Conservation (phyloP, 2,329 filamentous ascomycete species). For the Aureobasidium musti region DNA sequence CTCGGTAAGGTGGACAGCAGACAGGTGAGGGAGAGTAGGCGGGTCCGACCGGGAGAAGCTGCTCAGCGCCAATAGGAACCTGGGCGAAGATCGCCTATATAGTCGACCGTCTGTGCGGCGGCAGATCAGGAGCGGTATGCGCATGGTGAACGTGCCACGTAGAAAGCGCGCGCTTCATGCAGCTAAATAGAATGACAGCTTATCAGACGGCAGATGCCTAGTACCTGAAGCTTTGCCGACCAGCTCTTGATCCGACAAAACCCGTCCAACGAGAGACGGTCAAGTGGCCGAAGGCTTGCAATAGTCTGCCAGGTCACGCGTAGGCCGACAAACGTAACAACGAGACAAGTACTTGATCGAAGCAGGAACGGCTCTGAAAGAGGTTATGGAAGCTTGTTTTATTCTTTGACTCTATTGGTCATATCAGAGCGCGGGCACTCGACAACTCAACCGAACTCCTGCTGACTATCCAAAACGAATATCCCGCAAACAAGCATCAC, state of each 20-base stretch:
- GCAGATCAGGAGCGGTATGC: conserved; percentile 28
- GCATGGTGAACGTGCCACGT: conserved; percentile 27
- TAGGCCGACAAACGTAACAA: not conserved
- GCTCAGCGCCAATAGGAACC: conserved; percentile 11
- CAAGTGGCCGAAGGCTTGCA: not conserved
- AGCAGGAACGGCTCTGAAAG: not conserved
- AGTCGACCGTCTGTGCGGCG: conserved; percentile 20
- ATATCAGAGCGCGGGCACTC: not conserved
- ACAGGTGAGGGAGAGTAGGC: conserved; percentile 1
- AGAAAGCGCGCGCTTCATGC: conserved; percentile 19
- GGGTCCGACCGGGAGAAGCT: conserved; percentile 11
- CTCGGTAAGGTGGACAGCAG: conserved; percentile 1
- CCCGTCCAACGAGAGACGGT: conserved; percentile 6
- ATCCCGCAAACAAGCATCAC: not conserved
- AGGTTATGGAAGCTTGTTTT: not conserved
- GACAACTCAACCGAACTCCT: not conserved
- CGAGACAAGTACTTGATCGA: not conserved
- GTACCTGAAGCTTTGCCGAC: not conserved
- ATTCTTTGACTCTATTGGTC: not conserved
- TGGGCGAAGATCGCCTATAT: conserved; percentile 12
- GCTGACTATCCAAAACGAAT: not conserved
- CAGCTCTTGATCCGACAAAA: not conserved
- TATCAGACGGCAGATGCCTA: not conserved
- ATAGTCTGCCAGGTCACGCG: conserved; percentile 1
- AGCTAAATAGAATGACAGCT: conserved; percentile 19